Evolutionary conservation across 768 basidiomycete species (phyloP).

Genomic region (Leccinum fibrillosum): DNA sequence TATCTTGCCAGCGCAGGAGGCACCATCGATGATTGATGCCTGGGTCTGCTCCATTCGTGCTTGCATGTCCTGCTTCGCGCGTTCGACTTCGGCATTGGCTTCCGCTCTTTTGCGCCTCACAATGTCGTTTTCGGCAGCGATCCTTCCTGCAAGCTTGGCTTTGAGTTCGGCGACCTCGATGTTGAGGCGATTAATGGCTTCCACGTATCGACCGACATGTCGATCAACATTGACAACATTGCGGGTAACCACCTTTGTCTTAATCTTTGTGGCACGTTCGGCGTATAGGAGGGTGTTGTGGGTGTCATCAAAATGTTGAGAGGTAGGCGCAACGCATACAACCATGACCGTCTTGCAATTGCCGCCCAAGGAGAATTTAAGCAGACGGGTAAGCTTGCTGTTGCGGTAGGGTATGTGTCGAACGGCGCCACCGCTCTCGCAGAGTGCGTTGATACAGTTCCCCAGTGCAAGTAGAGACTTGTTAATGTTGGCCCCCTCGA

Average conservation of each 20-base stretch:
- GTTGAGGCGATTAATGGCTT: slow-evolving; percentile 88
- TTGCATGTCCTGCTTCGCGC: slow-evolving; percentile 70
- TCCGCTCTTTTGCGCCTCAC: slow-evolving; percentile 67
- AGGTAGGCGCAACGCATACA: slow-evolving; percentile 94
- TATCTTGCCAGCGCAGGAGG: slow-evolving; percentile 67
- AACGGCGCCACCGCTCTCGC: slow-evolving; percentile 83
- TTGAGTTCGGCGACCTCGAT: slow-evolving; percentile 83
- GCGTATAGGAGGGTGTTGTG: slow-evolving; percentile 98
- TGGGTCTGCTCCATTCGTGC: slow-evolving; percentile 69
- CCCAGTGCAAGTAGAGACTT: slow-evolving; percentile 96
- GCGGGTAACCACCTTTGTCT: slow-evolving; percentile 93
- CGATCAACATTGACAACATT: slow-evolving; percentile 95
- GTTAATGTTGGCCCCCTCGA: slow-evolving; percentile 99
- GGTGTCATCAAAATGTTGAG: slow-evolving; percentile 95
- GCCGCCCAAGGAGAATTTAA: slow-evolving; percentile 97
- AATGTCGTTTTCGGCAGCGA: slow-evolving; percentile 58
- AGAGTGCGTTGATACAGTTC: slow-evolving; percentile 98
- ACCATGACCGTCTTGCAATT: slow-evolving; percentile 99
- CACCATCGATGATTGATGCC: slow-evolving; percentile 71
- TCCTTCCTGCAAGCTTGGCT: slow-evolving; percentile 75
- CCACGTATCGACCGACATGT: slow-evolving; percentile 93
- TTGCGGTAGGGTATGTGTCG: slow-evolving; percentile 97
- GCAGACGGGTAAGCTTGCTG: slow-evolving; percentile 94
- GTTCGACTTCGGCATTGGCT: slow-evolving; percentile 68
- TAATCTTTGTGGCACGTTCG: slow-evolving; percentile 96